Base-by-base conservation (phyloP, 2,329 filamentous ascomycete genomes). In the Laburnicola sp. region DNA sequence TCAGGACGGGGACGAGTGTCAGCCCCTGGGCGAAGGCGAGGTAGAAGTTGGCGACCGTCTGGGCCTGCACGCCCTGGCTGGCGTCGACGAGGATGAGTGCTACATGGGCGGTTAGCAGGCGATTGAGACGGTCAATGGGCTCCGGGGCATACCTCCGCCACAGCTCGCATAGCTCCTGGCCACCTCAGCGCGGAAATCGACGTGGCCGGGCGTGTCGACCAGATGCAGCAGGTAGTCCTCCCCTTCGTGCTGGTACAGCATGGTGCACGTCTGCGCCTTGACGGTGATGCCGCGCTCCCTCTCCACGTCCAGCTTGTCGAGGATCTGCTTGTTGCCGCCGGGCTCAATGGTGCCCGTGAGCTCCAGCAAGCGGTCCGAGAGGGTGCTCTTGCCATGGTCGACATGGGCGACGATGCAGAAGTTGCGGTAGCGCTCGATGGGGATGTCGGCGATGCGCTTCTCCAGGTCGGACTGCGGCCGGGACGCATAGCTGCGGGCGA, bases 341-440 rank as follows among this genome's bases (percentile, higher is more conserved):
- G 89, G 82, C 62, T 89, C 45, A 58, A 99, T 97, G 5, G 93
- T 97, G 21, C 94, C 93, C 1, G 94, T 99, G 58, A 95, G 80
- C 79, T 99, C 94, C 56, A 99, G 82, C 47, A 99, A 78, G 2
- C 94, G 87, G 68, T 99, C 94, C 60, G 88, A 93, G 46, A 99
- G 85, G 3, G 94, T 99, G 70, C 89, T 96, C 76, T 99, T 99
- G 66, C 94, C 94, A 85, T 99, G 94, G 73, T 99, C 94, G 70
- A 99, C 95, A 73, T 99, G 94, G 7, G 94, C 94, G 45, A 99
- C 93, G 66, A 99, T 97, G 75, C 94, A 99, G 73, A 99, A 99
- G 74, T 99, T 99, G 57, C 94, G 87, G 66, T 83, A 93, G 21
- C 89, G 83, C 50, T 88, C 84, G 64, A 92, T 87, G 2, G 89